Conservation (phyloP, 2,329 filamentous ascomycete species). For the Colletotrichum karsti region DNA sequence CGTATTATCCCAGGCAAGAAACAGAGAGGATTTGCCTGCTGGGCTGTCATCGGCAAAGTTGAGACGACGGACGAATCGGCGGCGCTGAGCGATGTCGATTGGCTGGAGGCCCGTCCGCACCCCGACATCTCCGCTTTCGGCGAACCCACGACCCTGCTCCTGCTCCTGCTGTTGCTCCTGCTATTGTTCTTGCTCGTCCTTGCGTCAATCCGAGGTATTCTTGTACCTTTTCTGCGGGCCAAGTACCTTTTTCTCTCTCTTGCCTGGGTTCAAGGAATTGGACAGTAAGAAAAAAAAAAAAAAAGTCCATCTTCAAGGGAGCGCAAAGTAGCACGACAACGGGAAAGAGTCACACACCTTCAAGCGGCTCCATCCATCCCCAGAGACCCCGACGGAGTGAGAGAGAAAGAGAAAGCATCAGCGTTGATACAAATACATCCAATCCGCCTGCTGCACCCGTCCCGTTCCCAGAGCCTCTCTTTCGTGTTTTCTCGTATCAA, state of each 20-base stretch:
- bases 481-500: not conserved
- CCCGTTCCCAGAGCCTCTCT: not conserved
- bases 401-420: not conserved
- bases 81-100: constrained; percentile 13
- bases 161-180: too few species aligned
- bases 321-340: constrained; percentile 26
- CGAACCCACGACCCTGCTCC: constrained; percentile 26
- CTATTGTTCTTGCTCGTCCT: too few species aligned
- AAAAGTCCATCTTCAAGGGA: constrained; percentile 15
- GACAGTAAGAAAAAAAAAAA: not conserved
- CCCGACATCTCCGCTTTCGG: constrained; percentile 35
- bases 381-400: not conserved
- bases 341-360: constrained; percentile 32
- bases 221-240: constrained; percentile 5
- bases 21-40: not conserved
- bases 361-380: constrained; percentile 16
- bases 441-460: constrained; percentile 6
- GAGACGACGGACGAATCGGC: constrained; percentile 27
- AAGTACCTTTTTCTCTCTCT: not conserved
- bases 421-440: constrained; percentile 11
- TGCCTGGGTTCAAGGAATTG: not conserved
- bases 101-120: constrained; percentile 20
- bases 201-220: constrained; percentile 18
- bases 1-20: not conserved
- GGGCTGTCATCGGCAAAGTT: constrained; percentile 27